Evolutionary conservation across 1,139 yeast genomes (phyloP).

Genomic region (Pneumocystis jirovecii): DNA sequence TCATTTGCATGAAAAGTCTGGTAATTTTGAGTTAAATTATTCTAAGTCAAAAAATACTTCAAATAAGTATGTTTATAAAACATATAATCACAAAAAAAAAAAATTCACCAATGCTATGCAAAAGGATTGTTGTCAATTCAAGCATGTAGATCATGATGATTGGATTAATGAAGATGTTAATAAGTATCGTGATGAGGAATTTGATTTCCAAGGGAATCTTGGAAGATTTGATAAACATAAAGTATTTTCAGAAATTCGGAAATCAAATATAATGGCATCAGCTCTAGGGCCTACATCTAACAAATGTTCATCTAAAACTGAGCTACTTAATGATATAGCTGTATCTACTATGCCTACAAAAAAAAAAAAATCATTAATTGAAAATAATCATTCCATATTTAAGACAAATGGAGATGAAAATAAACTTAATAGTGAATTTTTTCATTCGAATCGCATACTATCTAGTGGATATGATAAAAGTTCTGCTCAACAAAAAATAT

Average conservation of each 20-base stretch:
- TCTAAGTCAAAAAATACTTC: background rate
- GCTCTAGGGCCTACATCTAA: background rate
- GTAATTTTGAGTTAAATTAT: too few species aligned
- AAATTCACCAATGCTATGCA: background rate
- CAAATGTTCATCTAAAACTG: background rate
- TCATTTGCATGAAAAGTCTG: background rate
- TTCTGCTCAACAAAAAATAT: background rate
- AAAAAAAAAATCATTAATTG: background rate
- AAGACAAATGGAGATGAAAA: background rate
- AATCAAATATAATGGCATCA: conserved; percentile 19
- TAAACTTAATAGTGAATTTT: background rate
- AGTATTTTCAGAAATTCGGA: conserved; percentile 64
- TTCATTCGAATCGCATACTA: background rate
- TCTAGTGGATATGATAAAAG: background rate
- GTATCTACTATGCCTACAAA: background rate
- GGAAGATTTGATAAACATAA: conserved; percentile 69
- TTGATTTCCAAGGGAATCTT: conserved; percentile 74
- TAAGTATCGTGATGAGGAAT: conserved; percentile 32
- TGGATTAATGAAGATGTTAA: background rate
- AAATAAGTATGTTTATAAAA: background rate
- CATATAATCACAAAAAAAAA: background rate
- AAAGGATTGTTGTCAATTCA: background rate
- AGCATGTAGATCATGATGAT: background rate
- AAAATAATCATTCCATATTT: background rate
- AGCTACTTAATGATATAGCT: background rate